These are phyloP conservation scores for Fusarium gaditjirri DNA, from an alignment of 2,329 filamentous ascomycete species.

Conservation along the genomic window DNA sequence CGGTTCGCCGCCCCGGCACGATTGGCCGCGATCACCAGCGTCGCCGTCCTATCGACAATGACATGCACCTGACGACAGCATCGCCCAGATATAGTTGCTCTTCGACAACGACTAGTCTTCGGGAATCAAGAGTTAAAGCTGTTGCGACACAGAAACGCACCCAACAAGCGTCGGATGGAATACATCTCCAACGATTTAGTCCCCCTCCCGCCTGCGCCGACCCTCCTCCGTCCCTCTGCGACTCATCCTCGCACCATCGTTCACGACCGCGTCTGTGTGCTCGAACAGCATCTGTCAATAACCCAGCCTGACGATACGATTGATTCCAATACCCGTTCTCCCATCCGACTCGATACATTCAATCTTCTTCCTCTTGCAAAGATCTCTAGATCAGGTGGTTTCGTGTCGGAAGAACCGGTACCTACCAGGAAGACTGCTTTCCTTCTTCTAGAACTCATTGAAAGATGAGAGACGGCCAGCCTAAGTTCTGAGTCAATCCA, in stretches of 20 bases:
- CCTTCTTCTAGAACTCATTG: neutral
- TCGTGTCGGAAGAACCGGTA: neutral
- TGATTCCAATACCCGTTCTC: neutral
- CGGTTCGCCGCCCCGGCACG: fast-evolving
- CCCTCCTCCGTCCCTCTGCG: neutral
- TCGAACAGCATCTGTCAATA: neutral
- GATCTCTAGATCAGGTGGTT: fast-evolving
- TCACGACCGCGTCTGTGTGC: neutral
- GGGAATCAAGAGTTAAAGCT: fast-evolving
- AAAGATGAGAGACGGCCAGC: fast-evolving
- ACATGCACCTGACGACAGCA: neutral
- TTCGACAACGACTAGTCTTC: fast-evolving
- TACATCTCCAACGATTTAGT: neutral
- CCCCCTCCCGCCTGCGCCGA: neutral
- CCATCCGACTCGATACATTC: fast-evolving
- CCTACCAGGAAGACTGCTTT: fast-evolving
- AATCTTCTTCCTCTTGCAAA: neutral
- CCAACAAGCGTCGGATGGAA: neutral
- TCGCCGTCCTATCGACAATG: neutral
- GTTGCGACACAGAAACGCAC: fast-evolving
- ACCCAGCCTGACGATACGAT: neutral
- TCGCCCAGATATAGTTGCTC: neutral
- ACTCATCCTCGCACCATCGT: neutral
- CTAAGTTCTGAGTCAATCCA: neutral
- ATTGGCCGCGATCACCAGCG: neutral